Conservation (phyloP, 805 yeast genomes). For the Helenozyma rhizophorensis region DNA sequence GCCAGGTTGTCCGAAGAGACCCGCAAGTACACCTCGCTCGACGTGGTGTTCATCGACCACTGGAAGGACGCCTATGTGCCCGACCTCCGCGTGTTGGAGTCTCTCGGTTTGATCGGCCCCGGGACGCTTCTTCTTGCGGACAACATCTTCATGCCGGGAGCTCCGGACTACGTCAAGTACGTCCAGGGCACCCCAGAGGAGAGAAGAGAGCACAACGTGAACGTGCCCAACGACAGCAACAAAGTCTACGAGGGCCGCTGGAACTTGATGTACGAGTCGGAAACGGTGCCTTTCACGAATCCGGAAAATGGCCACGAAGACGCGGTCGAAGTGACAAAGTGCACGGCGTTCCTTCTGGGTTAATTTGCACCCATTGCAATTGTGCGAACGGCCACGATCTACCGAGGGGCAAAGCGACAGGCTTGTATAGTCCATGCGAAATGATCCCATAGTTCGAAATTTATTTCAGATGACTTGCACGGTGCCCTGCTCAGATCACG, state of each 20-base stretch:
- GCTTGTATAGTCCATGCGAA: too few species aligned
- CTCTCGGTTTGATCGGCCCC: constrained; percentile 33
- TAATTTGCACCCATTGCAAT: not conserved
- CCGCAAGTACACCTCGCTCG: constrained; percentile 19
- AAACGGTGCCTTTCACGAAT: constrained; percentile 17
- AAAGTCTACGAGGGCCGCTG: constrained; percentile 31
- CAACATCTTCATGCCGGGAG: constrained; percentile 33
- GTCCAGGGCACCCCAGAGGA: constrained; percentile 35
- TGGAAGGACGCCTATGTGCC: constrained; percentile 34
- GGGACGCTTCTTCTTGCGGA: constrained; percentile 40
- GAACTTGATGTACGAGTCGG: constrained; percentile 37
- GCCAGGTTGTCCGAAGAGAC: constrained; percentile 8
- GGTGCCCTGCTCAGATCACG: too few species aligned
- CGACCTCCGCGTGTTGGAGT: constrained; percentile 39
- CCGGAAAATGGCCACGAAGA: constrained; percentile 14
- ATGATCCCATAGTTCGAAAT: too few species aligned
- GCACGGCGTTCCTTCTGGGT: constrained; percentile 25
- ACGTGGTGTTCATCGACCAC: constrained; percentile 40
- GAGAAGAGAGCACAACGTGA: constrained; percentile 26
- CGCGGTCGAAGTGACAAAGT: constrained; percentile 30
- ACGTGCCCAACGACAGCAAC: constrained; percentile 24
- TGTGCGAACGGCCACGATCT: too few species aligned
- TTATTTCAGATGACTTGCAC: too few species aligned
- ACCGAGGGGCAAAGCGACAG: too few species aligned
- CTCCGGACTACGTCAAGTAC: constrained; percentile 36